Evolutionary conservation across 176 grass and related monocot genomes (phyloP).

Genomic region (Musa troglodytarum): DNA sequence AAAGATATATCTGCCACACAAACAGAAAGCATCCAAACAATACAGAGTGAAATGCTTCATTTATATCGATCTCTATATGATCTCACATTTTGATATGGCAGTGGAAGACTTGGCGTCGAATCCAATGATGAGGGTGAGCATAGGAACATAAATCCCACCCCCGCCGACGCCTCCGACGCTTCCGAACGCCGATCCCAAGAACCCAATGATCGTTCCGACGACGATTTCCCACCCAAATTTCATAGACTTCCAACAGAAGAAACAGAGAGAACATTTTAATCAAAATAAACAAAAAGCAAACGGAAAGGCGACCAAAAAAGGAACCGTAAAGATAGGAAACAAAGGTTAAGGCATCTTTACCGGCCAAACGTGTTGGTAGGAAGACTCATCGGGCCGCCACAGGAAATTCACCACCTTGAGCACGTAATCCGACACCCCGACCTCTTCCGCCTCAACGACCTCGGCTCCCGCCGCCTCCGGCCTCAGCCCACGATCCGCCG

Average conservation of each 20-base stretch:
- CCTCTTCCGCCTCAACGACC: neutral
- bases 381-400: conserved; percentile 24
- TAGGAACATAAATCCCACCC: conserved; percentile 26
- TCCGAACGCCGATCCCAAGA: conserved; percentile 22
- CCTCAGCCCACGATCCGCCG: conserved; percentile 2
- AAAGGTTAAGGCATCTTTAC: neutral
- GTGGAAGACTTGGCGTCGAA: conserved; percentile 28
- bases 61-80: neutral
- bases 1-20: neutral
- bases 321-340: neutral
- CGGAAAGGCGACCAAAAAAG: neutral
- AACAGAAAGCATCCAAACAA: neutral
- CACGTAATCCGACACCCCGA: conserved; percentile 8
- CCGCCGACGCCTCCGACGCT: conserved; percentile 25
- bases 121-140: conserved; percentile 26
- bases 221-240: conserved; percentile 20
- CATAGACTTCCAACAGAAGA: conserved; percentile 11
- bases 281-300: neutral
- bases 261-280: neutral
- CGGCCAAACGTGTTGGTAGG: conserved; percentile 25
- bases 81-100: conserved; percentile 28
- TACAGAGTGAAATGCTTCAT: neutral
- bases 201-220: conserved; percentile 21
- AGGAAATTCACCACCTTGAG: conserved; percentile 41
- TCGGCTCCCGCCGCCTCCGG: neutral